Base-by-base conservation (phyloP, 306 rosid species). In the Trifolium pratense region DNA sequence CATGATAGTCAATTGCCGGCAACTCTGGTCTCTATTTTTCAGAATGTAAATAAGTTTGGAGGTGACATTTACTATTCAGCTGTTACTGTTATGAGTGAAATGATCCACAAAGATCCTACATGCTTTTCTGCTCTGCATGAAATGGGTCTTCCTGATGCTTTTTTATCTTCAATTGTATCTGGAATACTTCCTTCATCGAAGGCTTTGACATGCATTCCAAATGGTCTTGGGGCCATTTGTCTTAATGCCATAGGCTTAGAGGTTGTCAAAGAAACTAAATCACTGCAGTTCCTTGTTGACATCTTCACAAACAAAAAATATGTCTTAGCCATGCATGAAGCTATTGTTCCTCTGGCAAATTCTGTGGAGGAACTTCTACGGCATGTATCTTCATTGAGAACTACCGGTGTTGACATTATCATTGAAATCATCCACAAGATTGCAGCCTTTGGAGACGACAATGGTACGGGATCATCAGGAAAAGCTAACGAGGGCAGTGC, bases 41-140 rank as follows among this genome's bases (percentile, higher is more conserved):
- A 81, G 46, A 89, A 89, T 72, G 86, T 88, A 52, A 89, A 81
- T 64, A 93, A 93, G 77, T 91, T 93, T 83, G 98, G 98, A 57
- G 98, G 98, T 36, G 97, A 93, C 76, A 91, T 93, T 83, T 93
- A 91, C 86, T 85, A 86, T 85, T 93, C 98, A 43, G 98, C 98
- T 73, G 98, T 89, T 83, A 91, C 97, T 68, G 91, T 93, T 59
- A 86, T 93, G 97, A 93, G 97, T 84, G 98, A 93, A 87, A 89
- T 90, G 55, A 93, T 93, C 82, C 98, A 93, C 88, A 93, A 88
- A 81, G 98, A 93, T 75, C 97, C 98, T 64, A 93, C 97, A 21
- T 89, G 87, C 77, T 93, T 86, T 82, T 75, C 92, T 77, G 75
- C 85, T 83, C 75, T 93, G 80, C 96, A 89, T 80, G 98, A 93